A percentile compares a stretch with the other conserved stretches of the same genome.
These are phyloP conservation scores for Rhypophila decipiens DNA, from an alignment of 495 filamentous ascomycete genomes.

Conservation along the genomic window DNA sequence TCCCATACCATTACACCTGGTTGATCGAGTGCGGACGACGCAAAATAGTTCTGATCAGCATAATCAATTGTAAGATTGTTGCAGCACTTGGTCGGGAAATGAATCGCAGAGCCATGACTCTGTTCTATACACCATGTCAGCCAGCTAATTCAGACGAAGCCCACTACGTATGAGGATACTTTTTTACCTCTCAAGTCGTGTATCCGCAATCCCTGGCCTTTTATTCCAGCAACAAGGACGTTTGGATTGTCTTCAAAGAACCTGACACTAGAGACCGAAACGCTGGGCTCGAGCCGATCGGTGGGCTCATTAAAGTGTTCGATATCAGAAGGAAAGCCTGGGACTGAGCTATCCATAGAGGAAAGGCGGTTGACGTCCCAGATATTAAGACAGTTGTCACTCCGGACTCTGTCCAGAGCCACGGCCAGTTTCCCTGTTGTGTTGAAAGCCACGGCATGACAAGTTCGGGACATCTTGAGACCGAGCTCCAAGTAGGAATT, in stretches of 20 bases:
- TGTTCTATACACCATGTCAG: constrained; percentile 10
- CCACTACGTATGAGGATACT: neutral
- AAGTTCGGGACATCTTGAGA: constrained; percentile 78
- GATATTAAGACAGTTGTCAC: constrained; percentile 87
- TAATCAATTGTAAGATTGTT: constrained; percentile 89
- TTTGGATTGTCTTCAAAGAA: constrained; percentile 86
- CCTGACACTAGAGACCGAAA: constrained; percentile 82
- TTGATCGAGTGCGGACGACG: constrained; percentile 65
- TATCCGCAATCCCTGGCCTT: constrained; percentile 77
- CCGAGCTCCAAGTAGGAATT: constrained; percentile 64
- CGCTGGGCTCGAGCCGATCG: constrained; percentile 70
- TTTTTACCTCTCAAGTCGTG: constrained; percentile 80
- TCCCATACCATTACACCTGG: constrained; percentile 87
- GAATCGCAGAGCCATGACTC: constrained; percentile 36
- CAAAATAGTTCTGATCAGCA: constrained; percentile 88
- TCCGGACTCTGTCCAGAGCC: constrained; percentile 83
- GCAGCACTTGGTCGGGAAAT: constrained; percentile 73
- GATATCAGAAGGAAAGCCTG: constrained; percentile 32
- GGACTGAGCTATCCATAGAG: constrained; percentile 29
- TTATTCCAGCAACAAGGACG: constrained; percentile 73
- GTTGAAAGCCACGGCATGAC: constrained; percentile 89
- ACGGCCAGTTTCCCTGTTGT: constrained; percentile 72
- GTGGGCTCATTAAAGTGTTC: constrained; percentile 51
- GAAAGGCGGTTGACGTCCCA: constrained; percentile 78
- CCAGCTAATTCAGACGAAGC: constrained; percentile 2